Base-by-base conservation (phyloP, 2,329 filamentous ascomycete genomes). In the Pseudopyricularia cyperi region DNA sequence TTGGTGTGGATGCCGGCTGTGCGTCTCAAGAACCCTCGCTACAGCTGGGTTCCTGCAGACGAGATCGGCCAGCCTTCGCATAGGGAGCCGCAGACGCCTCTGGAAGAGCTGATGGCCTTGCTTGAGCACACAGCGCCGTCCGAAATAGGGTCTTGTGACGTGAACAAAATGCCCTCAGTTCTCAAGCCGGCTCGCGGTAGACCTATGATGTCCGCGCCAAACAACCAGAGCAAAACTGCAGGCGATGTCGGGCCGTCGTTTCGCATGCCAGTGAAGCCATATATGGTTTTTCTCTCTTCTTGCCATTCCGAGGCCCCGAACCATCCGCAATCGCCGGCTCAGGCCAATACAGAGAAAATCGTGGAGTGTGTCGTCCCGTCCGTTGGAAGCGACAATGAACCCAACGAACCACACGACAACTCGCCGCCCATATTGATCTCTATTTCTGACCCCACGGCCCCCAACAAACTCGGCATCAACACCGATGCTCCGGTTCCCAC, bases 121-220 rank as follows among this genome's bases (percentile, higher is more conserved):
- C 17, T 42, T 42, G 12, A 22, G 37, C 7, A 12, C 7, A 4
- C 17, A 2, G 7, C 17, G 2, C 4, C 17, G 9, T 42, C 22
- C 8, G 7, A 3, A 4, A 3, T 22, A 17, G 26, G 22, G 34
- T 14, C 32, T n/a, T 37, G 53, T 3, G 54, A 32, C 22, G 37
- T 59, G 19, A 28, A 54, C 22, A 58, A 62, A 32, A 52, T 62
- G 2, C 64, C 62, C 0, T 63, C 65, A 0, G 58, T 65, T 15
- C 56, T 66, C 8, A 60, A 62, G 44, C 61, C 64, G 14, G 63
- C 60, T 3, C 58, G 57, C 7, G 62, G 58, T 0, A 60, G 46
- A 39, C 49, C 46, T 34, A 32, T 44, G 2, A 30, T 46, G 39
- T 17, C 48, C 1, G 37, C 32, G 7, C 46, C 37, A 26, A 33